Evolutionary conservation across 2,329 filamentous ascomycete genomes (phyloP).

Genomic region (Botrytis deweyae): DNA sequence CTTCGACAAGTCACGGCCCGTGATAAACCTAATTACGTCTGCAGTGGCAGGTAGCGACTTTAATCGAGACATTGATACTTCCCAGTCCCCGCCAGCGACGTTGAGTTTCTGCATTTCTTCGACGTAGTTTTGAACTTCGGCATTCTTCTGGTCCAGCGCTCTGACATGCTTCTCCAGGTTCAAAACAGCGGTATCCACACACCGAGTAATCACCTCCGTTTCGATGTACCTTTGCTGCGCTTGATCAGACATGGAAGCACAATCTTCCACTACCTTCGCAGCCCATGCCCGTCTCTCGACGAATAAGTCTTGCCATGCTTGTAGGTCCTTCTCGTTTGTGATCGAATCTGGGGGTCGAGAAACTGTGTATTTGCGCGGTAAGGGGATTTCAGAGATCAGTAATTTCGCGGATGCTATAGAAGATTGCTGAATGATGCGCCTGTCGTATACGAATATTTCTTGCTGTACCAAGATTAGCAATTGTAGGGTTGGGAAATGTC

Average conservation of each 20-base stretch:
- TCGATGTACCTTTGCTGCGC: slow-evolving; percentile 68
- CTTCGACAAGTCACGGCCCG: slow-evolving; percentile 47
- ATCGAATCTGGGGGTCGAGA: slow-evolving; percentile 79
- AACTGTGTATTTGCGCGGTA: slow-evolving; percentile 55
- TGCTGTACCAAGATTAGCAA: slow-evolving; percentile 52
- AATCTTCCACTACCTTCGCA: slow-evolving; percentile 65
- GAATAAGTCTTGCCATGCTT: slow-evolving; percentile 88
- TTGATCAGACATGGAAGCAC: slow-evolving; percentile 60
- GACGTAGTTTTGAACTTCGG: slow-evolving; percentile 70
- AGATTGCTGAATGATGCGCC: slow-evolving; percentile 64
- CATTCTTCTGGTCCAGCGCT: slow-evolving; percentile 68
- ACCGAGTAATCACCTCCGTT: slow-evolving; percentile 74
- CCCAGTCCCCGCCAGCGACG: slow-evolving; percentile 64
- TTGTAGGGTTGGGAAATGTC: background rate
- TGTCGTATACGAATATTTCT: slow-evolving; percentile 91
- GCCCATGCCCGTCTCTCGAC: slow-evolving; percentile 80
- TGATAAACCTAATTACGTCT: slow-evolving; percentile 67
- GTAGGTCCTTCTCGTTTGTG: slow-evolving; percentile 72
- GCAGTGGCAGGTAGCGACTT: slow-evolving; percentile 62
- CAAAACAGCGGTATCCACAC: slow-evolving; percentile 78
- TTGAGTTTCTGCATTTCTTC: slow-evolving; percentile 67
- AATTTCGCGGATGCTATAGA: slow-evolving; percentile 47
- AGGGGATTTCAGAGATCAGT: slow-evolving; percentile 49
- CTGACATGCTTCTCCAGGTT: slow-evolving; percentile 78
- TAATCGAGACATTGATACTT: slow-evolving; percentile 65